phyloP scores from a whole-genome alignment of 768 basidiomycete genomes.

The Sarcodon aspratus region DNA sequence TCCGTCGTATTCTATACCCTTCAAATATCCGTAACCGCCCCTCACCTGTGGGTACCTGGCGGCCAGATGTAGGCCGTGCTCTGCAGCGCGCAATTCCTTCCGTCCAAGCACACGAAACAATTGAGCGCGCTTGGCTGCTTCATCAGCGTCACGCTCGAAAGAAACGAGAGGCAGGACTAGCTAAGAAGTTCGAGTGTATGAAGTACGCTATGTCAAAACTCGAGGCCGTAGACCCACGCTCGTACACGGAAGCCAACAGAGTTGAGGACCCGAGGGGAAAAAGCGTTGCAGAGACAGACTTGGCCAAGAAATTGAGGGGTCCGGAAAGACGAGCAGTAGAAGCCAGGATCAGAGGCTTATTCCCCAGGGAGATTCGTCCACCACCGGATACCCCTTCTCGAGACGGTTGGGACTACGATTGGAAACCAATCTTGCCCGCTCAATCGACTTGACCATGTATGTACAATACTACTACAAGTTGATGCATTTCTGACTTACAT shows the following conservation, averaged over 20 bases:
- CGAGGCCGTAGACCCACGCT: constrained; percentile 35
- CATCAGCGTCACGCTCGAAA: constrained; percentile 68
- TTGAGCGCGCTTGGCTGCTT: constrained; percentile 83
- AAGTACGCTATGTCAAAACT: constrained; percentile 77
- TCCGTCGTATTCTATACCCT: constrained; percentile 77
- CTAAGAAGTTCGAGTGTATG: constrained; percentile 77
- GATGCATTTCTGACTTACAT: no score
- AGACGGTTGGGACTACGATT: constrained; percentile 82
- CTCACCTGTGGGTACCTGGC: constrained; percentile 76
- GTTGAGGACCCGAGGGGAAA: constrained; percentile 64
- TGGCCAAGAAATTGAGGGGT: constrained; percentile 49
- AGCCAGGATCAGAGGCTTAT: constrained; percentile 67
- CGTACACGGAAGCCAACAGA: constrained; percentile 65
- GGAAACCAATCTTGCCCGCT: constrained; percentile 34
- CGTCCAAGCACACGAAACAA: constrained; percentile 82
- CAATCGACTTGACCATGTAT: no score
- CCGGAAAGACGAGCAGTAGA: constrained; percentile 64
- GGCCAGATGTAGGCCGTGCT: constrained; percentile 65
- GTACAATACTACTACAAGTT: no score
- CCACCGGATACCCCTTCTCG: constrained; percentile 80
- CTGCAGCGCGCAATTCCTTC: constrained; percentile 81
- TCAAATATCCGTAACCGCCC: constrained; percentile 57
- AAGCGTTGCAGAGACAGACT: constrained; percentile 41
- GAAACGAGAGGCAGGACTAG: constrained; percentile 53
- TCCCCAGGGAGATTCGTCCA: constrained; percentile 79